A percentile compares a stretch with the other conserved stretches of the same genome.
Conservation (phyloP, 495 filamentous ascomycete species). For the Staphylotrichum tortipilum region DNA sequence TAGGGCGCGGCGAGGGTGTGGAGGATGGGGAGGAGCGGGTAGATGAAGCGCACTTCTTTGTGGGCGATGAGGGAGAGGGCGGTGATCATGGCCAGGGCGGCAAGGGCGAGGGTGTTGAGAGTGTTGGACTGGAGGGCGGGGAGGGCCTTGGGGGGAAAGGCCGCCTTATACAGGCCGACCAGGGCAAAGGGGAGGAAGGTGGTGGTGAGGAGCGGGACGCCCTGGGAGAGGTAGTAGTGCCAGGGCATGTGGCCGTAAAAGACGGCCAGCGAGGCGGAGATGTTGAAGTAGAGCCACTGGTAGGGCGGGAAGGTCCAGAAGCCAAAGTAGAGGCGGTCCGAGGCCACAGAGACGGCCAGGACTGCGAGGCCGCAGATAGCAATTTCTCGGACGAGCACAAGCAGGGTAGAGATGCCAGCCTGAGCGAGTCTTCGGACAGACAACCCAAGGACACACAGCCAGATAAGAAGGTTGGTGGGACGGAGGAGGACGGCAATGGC, state of each 20-base stretch:
- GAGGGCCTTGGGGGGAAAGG: conserved; percentile 24
- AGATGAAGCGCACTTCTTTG: conserved; percentile 97
- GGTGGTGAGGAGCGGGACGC: conserved; percentile 77
- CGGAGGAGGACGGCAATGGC: conserved; percentile 79
- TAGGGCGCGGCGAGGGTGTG: conserved; percentile 69
- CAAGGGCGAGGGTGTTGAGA: conserved; percentile 51
- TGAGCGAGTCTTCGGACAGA: conserved; percentile 34
- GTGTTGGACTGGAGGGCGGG: conserved; percentile 33
- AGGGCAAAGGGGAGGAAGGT: conserved; percentile 71
- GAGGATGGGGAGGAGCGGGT: conserved; percentile 78
- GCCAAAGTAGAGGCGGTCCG: conserved; percentile 77
- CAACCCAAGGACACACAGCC: conserved; percentile 50
- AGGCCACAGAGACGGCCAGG: conserved; percentile 53
- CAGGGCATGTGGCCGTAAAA: conserved; percentile 90
- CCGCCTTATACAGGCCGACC: conserved; percentile 51
- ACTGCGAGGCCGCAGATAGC: conserved; percentile 58
- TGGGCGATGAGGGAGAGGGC: conserved; percentile 75
- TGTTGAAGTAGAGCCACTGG: conserved; percentile 85
- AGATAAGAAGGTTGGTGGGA: conserved; percentile 85
- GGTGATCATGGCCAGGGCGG: conserved; percentile 50
- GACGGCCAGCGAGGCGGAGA: conserved; percentile 71
- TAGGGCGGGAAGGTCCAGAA: conserved; percentile 85
- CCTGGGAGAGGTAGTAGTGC: conserved; percentile 91
- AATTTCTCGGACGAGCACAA: conserved; percentile 52
- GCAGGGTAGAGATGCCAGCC: conserved; percentile 34